A percentile compares a stretch with the other conserved stretches of the same genome.
These are phyloP conservation scores for Macrolepiota fuliginosa DNA, from an alignment of 768 basidiomycete species.

Conservation along the genomic window DNA sequence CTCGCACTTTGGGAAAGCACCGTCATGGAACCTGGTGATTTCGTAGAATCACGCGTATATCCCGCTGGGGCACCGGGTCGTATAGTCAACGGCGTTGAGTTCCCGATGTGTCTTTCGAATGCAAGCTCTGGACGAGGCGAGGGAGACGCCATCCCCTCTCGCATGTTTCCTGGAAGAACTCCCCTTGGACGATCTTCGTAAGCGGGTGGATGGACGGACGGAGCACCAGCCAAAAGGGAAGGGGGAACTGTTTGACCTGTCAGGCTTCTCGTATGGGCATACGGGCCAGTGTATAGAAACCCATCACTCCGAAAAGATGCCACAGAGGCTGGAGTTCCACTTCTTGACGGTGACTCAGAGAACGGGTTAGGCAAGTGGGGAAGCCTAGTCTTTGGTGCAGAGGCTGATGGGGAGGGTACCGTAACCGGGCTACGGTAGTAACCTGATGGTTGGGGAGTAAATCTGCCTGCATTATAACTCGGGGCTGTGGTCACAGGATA, in stretches of 20 bases:
- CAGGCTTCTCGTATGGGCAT: background rate
- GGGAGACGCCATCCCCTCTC: background rate
- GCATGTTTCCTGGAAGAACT: background rate
- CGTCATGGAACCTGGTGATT: background rate
- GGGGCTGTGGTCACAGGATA: background rate
- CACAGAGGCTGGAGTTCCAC: constrained; percentile 19
- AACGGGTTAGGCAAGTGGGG: constrained; percentile 17
- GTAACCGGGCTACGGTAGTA: background rate
- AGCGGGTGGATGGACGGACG: background rate
- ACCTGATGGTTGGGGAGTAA: background rate
- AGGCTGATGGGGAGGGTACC: background rate
- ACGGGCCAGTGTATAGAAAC: background rate
- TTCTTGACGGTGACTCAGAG: constrained; percentile 14
- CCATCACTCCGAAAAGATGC: constrained; percentile 17
- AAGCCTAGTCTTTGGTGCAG: background rate
- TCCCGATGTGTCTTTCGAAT: background rate
- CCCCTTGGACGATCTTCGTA: background rate
- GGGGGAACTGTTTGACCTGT: background rate
- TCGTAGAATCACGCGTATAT: background rate
- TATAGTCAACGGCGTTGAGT: background rate
- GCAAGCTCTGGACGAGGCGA: background rate
- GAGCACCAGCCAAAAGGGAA: background rate
- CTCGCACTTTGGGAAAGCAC: constrained; percentile 6
- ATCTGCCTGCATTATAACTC: background rate
- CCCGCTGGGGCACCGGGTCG: background rate